Evolutionary conservation across 371 early-diverging fungal genomes (phyloP).

Genomic region (Apophysomyces elegans): DNA sequence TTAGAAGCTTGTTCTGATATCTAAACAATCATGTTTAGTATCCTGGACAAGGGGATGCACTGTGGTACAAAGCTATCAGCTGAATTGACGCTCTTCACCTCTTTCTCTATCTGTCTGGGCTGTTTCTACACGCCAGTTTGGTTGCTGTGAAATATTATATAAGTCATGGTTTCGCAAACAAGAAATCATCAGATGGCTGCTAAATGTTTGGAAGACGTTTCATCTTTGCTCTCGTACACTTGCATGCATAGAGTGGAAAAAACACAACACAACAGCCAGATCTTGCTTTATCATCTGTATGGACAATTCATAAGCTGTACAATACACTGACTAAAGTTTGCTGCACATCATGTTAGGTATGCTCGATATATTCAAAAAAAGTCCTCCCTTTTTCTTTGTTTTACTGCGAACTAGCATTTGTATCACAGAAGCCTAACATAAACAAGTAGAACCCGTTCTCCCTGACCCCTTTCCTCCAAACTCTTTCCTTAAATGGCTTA

Average conservation of each 20-base stretch:
- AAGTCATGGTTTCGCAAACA: background rate
- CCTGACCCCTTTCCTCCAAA: background rate
- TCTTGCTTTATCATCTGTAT: background rate
- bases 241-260: background rate
- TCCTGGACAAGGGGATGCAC: too few species aligned
- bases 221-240: constrained; percentile 2
- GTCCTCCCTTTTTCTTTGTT: background rate
- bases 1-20: too few species aligned
- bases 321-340: background rate
- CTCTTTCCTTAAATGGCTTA: background rate
- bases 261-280: background rate
- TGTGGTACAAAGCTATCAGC: too few species aligned
- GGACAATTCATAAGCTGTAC: background rate
- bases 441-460: background rate
- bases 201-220: constrained; percentile 3
- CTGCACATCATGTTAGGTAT: background rate
- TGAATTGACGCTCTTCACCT: too few species aligned
- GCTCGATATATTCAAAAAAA: background rate
- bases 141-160: too few species aligned
- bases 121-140: too few species aligned
- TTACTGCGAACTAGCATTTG: background rate
- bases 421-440: background rate
- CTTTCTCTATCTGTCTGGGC: too few species aligned
- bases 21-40: too few species aligned
- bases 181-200: constrained; percentile 2